These are phyloP conservation scores for Davidsoniella neocaledoniae DNA, from an alignment of 2,329 filamentous ascomycete species.

Conservation along the genomic window DNA sequence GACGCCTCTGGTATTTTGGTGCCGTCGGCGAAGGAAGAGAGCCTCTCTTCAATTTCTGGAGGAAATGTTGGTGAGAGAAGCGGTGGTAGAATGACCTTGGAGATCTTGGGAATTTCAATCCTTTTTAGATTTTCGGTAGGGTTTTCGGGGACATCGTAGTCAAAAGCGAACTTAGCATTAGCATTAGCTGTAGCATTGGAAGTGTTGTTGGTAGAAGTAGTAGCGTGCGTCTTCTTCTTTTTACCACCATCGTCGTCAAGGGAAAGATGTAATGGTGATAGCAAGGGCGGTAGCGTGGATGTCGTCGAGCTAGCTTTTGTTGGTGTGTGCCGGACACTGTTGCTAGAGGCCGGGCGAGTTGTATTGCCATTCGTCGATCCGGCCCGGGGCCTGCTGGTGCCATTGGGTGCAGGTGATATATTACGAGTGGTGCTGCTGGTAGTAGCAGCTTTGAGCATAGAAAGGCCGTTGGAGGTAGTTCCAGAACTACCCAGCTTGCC, in stretches of 20 bases:
- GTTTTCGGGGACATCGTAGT: constrained; percentile 17
- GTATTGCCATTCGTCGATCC: constrained; percentile 28
- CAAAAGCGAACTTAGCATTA: constrained; percentile 18
- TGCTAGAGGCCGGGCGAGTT: not conserved
- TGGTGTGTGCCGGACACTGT: constrained; percentile 1
- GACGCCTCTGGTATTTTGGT: constrained; percentile 5
- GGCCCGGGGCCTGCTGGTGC: constrained; percentile 20
- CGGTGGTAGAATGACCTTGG: constrained; percentile 22
- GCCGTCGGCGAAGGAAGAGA: constrained; percentile 15
- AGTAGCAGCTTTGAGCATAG: constrained; percentile 19
- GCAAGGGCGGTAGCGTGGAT: constrained; percentile 28
- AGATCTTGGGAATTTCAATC: constrained; percentile 13
- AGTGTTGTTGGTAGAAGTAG: constrained; percentile 16
- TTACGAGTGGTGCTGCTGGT: constrained; percentile 15
- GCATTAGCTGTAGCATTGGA: not conserved
- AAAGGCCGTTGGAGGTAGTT: constrained; percentile 22
- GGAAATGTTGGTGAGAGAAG: constrained; percentile 41
- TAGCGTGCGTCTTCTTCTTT: not conserved
- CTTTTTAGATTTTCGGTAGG: constrained; percentile 11
- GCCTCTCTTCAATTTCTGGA: constrained; percentile 31
- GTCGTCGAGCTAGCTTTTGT: constrained; percentile 20
- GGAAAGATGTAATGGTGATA: constrained; percentile 33
- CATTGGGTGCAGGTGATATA: constrained; percentile 17
- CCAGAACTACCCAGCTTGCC: not conserved
- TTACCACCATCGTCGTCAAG: not conserved